Base-by-base conservation (phyloP, 2,329 filamentous ascomycete species). In the Cladophialophora yegresii region DNA sequence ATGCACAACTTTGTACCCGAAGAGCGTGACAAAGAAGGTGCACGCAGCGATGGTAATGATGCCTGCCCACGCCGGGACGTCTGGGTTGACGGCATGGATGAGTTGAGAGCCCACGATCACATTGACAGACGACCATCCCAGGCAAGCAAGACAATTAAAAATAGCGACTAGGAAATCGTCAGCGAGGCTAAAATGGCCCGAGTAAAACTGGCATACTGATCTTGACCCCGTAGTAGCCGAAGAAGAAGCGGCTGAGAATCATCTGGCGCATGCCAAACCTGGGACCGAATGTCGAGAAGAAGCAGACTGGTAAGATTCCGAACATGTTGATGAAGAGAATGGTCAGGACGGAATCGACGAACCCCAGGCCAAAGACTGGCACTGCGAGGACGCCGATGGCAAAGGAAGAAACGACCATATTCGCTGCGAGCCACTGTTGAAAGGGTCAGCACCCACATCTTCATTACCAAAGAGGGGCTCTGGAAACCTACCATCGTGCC, bases 61-160 rank as follows among this genome's bases (percentile, higher is more conserved):
- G 22, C 90, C 90, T 1, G 89, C 90, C 73, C 82, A 89, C 53
- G 89, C 89, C 6, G 89, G 89, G 8, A 71, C 86, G 56, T 84
- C 76, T 53, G 76, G 73, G 73, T 91, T 92, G 53, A 93, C 87
- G 0, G 90, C 88, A 62, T 91, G 83, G 70, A 95, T 82, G 6
- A 93, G 83, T 74, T 93, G 88, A 0, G 89, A 89, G 20, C 90
- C 91, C 16, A 93, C 89, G 67, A 95, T 92, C 61, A 86, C 84
- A 73, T 95, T 93, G 69, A 92, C 87, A 0, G 87, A 83, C 4
- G 87, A 88, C 87, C 91, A 93, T 56, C 90, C 90, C 4, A 92
- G 75, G 43, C 62, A 67, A 16, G 67, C 62, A n/a, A 69, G 61
- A 26, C 49, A 58, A 36, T 67, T 67, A 56, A 69, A 72, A 87